phyloP scores from a whole-genome alignment of 139 green algal genomes.

The Trebouxia sp. region DNA sequence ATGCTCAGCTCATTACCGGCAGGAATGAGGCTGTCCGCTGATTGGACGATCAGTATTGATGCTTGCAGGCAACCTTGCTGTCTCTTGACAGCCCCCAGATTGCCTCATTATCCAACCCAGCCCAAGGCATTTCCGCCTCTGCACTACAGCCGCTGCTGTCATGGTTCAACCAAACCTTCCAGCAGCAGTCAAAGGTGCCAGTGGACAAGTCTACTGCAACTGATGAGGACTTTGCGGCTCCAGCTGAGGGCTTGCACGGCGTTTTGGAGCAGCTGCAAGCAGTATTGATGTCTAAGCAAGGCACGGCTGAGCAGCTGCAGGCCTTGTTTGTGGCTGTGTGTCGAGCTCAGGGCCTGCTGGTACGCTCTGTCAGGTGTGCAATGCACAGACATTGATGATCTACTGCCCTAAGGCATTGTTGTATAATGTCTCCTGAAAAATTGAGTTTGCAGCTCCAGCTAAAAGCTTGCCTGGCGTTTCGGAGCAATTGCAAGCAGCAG shows the following conservation, averaged over 20 bases:
- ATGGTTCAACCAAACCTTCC: slow-evolving; percentile 45
- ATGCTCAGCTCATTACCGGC: no score
- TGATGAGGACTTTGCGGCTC: not conserved
- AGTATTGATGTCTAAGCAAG: slow-evolving; percentile 25
- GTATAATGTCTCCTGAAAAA: no score
- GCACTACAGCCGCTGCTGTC: slow-evolving; percentile 41
- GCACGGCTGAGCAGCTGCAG: slow-evolving; percentile 61
- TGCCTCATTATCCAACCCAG: slow-evolving; percentile 13
- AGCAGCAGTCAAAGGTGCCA: not conserved
- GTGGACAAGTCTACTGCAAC: not conserved
- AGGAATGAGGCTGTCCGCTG: no score
- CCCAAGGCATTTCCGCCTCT: not conserved
- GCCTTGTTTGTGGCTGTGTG: slow-evolving; percentile 75
- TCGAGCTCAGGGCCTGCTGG: slow-evolving; percentile 58
- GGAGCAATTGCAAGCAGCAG: slow-evolving; percentile 25
- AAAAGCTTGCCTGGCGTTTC: not conserved
- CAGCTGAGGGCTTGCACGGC: not conserved
- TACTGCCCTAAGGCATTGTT: no score
- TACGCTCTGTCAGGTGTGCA: slow-evolving; percentile 57
- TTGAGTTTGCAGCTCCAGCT: not conserved
- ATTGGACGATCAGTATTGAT: no score
- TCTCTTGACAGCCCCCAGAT: slow-evolving; percentile 37
- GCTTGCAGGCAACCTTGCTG: slow-evolving; percentile 50
- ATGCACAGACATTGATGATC: no score
- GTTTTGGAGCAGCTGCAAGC: slow-evolving; percentile 20